Percentiles rank a stretch among this genome's conserved stretches.
These are phyloP conservation scores for Hymenotorrendiella dingleyae DNA, from an alignment of 2,329 filamentous ascomycete species.

Conservation along the genomic window DNA sequence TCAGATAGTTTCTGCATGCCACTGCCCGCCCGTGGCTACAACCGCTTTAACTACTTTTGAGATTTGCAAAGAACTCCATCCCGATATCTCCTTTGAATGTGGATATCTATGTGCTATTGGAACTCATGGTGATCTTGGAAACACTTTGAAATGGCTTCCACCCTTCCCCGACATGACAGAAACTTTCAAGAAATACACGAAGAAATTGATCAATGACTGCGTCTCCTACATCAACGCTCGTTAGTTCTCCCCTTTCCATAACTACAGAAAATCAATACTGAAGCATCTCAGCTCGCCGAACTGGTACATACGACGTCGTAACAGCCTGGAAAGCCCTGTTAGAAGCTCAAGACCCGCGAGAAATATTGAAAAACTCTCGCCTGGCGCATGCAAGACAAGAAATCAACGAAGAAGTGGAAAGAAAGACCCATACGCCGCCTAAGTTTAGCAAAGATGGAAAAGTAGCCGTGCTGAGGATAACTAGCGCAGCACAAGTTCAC, in stretches of 20 bases:
- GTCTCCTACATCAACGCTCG: constrained; percentile 59
- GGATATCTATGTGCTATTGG: constrained; percentile 60
- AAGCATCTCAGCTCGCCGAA: constrained; percentile 41
- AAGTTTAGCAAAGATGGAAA: constrained; percentile 57
- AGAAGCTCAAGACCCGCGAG: constrained; percentile 42
- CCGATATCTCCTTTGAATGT: constrained; percentile 41
- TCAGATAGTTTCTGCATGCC: constrained; percentile 54
- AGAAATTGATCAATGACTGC: constrained; percentile 56
- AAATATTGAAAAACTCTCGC: constrained; percentile 42
- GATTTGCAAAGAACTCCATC: constrained; percentile 53
- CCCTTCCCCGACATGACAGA: constrained; percentile 61
- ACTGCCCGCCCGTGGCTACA: constrained; percentile 60
- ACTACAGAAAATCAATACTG: neutral
- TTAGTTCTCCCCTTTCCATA: constrained; percentile 7
- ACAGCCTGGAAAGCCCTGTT: constrained; percentile 56
- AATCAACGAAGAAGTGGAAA: constrained; percentile 55
- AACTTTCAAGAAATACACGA: constrained; percentile 54
- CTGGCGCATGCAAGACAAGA: constrained; percentile 51
- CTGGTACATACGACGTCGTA: constrained; percentile 52
- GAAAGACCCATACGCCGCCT: constrained; percentile 55
- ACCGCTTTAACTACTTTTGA: constrained; percentile 58
- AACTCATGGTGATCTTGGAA: constrained; percentile 62
- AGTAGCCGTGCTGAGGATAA: constrained; percentile 58
- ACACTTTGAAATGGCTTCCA: constrained; percentile 56
- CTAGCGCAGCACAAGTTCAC: constrained; percentile 56